These are phyloP conservation scores for Paramecium octaurelia DNA, from an alignment of 73 alveolate species.

Conservation along the genomic window DNA sequence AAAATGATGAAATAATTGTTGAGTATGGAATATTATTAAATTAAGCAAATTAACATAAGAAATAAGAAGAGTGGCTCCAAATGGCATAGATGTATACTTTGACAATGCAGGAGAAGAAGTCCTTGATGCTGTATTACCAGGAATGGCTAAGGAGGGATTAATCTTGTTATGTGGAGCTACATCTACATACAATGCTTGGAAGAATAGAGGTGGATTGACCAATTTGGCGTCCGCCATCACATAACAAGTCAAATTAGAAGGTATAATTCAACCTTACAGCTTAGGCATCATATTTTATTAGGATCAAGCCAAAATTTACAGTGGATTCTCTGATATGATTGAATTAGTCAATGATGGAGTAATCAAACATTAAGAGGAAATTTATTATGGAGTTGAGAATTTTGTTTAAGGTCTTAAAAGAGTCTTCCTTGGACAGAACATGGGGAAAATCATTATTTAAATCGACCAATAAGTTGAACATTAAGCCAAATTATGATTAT, in stretches of 20 bases:
- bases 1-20: constrained; percentile 2
- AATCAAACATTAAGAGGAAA: constrained; percentile 67
- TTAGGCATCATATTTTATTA: not conserved
- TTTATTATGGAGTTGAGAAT: constrained; percentile 65
- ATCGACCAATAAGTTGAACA: not conserved
- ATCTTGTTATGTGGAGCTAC: constrained; percentile 62
- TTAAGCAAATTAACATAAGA: constrained; percentile 22
- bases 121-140: constrained; percentile 50
- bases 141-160: constrained; percentile 40
- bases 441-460: constrained; percentile 69
- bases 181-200: constrained; percentile 48
- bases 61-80: constrained; percentile 21
- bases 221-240: not conserved
- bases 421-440: constrained; percentile 69
- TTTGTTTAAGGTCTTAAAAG: constrained; percentile 59
- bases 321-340: not conserved
- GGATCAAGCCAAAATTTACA: not conserved
- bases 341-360: constrained; percentile 12
- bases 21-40: not conserved
- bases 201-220: constrained; percentile 49
- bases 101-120: constrained; percentile 65
- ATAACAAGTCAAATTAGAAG: not conserved
- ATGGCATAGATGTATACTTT: constrained; percentile 60
- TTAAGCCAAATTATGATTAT: not conserved
- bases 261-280: not conserved